Evolutionary conservation across 805 yeast species (phyloP).

Genomic region (Ascoidea tarda): DNA sequence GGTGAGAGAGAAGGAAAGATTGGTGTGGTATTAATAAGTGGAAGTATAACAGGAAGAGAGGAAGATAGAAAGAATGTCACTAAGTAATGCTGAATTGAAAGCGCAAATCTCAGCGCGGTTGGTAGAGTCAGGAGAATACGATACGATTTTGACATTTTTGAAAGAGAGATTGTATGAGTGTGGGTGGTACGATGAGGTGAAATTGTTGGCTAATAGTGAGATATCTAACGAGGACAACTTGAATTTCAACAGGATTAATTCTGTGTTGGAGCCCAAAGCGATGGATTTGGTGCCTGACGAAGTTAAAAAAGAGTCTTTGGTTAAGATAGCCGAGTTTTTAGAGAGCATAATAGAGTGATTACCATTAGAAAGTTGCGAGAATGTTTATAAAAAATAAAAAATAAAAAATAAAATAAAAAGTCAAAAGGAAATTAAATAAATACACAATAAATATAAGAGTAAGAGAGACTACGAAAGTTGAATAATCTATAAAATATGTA

Average conservation of each 20-base stretch:
- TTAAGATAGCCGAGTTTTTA: background rate
- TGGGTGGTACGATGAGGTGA: slow-evolving; percentile 79
- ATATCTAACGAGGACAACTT: background rate
- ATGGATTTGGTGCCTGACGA: background rate
- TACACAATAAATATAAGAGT: background rate
- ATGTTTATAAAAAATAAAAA: background rate
- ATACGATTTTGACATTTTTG: slow-evolving; percentile 49
- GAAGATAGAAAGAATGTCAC: slow-evolving; percentile 4
- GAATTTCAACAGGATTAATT: too few species aligned
- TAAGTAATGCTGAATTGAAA: slow-evolving; percentile 21
- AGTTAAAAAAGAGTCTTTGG: background rate
- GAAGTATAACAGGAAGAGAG: background rate
- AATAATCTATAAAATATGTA: too few species aligned
- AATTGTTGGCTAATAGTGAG: slow-evolving; percentile 9
- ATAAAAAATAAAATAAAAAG: too few species aligned
- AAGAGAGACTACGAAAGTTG: background rate
- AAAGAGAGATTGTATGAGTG: slow-evolving; percentile 53
- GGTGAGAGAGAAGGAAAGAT: too few species aligned
- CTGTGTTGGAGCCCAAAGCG: background rate
- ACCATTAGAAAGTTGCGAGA: background rate
- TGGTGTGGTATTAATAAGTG: too few species aligned
- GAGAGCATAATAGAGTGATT: background rate
- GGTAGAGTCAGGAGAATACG: slow-evolving; percentile 70
- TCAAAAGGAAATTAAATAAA: too few species aligned
- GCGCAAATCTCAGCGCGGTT: slow-evolving; percentile 57